Conservation (phyloP, 768 basidiomycete genomes). For the Hygrophoropsis aurantiaca region DNA sequence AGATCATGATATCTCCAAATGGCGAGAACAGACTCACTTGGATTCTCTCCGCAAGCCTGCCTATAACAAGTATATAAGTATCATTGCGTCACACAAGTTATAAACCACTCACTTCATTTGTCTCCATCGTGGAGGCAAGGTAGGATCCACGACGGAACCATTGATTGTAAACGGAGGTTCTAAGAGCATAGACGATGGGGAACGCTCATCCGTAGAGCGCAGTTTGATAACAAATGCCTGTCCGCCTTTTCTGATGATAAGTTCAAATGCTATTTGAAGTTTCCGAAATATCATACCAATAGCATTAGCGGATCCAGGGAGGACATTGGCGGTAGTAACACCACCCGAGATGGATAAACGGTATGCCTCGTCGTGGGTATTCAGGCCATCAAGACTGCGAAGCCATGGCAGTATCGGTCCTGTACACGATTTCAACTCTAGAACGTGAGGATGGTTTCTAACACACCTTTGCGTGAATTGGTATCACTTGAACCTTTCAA, state of each 20-base stretch:
- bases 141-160: slow-evolving; percentile 28
- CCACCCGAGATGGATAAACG: slow-evolving; percentile 62
- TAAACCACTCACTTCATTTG: slow-evolving; percentile 65
- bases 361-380: slow-evolving; percentile 71
- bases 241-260: slow-evolving; percentile 47
- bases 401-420: slow-evolving; percentile 53
- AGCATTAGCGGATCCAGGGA: slow-evolving; percentile 67
- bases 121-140: slow-evolving; percentile 52
- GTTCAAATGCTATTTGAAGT: background rate
- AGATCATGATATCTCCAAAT: background rate
- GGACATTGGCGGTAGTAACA: slow-evolving; percentile 71
- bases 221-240: slow-evolving; percentile 80
- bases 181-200: slow-evolving; percentile 64
- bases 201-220: slow-evolving; percentile 67
- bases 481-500: slow-evolving; percentile 48
- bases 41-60: slow-evolving; percentile 75
- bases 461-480: slow-evolving; percentile 49
- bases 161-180: slow-evolving; percentile 68
- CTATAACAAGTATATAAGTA: slow-evolving; percentile 28
- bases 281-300: slow-evolving; percentile 43
- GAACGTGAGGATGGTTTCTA: too few species aligned
- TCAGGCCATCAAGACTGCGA: slow-evolving; percentile 68
- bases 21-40: slow-evolving; percentile 30
- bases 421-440: too few species aligned
- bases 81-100: background rate